phyloP scores from a whole-genome alignment of 2,329 filamentous ascomycete genomes.

The Monilinia aucupariae region DNA sequence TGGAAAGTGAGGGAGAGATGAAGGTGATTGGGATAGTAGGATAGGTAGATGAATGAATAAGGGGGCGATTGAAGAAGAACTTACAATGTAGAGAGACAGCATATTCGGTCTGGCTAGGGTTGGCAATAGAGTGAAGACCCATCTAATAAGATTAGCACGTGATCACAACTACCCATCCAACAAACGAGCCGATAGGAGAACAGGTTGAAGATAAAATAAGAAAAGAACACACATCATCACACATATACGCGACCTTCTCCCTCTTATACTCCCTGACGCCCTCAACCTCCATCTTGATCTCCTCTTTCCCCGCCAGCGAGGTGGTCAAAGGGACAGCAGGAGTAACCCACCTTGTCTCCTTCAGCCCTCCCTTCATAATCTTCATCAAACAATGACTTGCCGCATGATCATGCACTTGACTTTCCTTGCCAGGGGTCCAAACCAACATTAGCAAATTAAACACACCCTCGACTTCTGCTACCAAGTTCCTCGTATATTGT shows the following conservation, averaged over 20 bases:
- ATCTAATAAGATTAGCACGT: conserved; percentile 40
- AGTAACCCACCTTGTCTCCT: conserved; percentile 65
- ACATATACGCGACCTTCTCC: conserved; percentile 85
- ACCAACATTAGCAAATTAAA: conserved; percentile 68
- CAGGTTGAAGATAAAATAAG: background rate
- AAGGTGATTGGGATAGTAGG: no score
- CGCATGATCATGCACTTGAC: conserved; percentile 82
- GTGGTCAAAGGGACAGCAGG: conserved; percentile 32
- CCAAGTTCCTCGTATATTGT: conserved; percentile 81
- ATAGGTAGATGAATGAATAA: background rate
- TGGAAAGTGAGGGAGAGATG: background rate
- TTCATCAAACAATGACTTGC: conserved; percentile 94
- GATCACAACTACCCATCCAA: background rate
- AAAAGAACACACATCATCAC: conserved; percentile 51
- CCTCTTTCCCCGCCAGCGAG: conserved; percentile 5
- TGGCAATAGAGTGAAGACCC: conserved; percentile 78
- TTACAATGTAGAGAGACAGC: conserved; percentile 73
- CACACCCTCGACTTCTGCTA: conserved; percentile 76
- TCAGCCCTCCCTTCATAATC: conserved; percentile 70
- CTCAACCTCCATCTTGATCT: conserved; percentile 22
- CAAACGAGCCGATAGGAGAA: background rate
- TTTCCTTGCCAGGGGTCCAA: conserved; percentile 79
- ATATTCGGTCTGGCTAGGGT: conserved; percentile 63
- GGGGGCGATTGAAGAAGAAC: conserved; percentile 9
- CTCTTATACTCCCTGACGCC: conserved; percentile 57